Conservation (phyloP, 2,329 filamentous ascomycete species). For the Venturia aucupariae region DNA sequence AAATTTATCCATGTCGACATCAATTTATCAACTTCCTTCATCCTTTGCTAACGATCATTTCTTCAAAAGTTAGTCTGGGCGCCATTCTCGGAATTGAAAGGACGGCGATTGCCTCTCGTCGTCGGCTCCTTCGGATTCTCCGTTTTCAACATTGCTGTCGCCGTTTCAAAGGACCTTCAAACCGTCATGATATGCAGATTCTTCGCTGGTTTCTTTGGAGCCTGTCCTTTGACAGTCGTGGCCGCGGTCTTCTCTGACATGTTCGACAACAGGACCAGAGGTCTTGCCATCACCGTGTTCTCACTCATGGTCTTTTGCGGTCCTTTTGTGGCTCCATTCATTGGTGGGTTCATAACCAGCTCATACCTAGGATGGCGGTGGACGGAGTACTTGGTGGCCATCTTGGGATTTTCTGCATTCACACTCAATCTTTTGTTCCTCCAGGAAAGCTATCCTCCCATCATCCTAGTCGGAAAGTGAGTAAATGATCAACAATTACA, state of each 20-base stretch:
- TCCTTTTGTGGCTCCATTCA: constrained; percentile 44
- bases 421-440: constrained; percentile 43
- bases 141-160: constrained; percentile 41
- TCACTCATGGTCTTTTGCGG: constrained; percentile 44
- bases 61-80: constrained; percentile 33
- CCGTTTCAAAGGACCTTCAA: constrained; percentile 42
- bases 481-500: neutral
- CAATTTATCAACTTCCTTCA: too few relatives aligned
- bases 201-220: constrained; percentile 45
- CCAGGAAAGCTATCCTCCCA: constrained; percentile 49
- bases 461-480: constrained; percentile 39
- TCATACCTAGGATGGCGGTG: constrained; percentile 45
- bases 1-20: too few relatives aligned
- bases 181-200: constrained; percentile 45
- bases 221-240: constrained; percentile 44
- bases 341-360: constrained; percentile 44
- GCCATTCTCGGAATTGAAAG: constrained; percentile 41
- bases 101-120: constrained; percentile 39
- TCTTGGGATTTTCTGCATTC: constrained; percentile 47
- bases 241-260: constrained; percentile 49
- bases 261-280: constrained; percentile 39
- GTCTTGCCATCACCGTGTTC: constrained; percentile 40
- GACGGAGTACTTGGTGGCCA: constrained; percentile 35
- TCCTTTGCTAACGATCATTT: constrained; percentile 16
- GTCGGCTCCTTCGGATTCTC: constrained; percentile 43